Base-by-base conservation (phyloP, 345 rosid species). In the Citrus inodora region DNA sequence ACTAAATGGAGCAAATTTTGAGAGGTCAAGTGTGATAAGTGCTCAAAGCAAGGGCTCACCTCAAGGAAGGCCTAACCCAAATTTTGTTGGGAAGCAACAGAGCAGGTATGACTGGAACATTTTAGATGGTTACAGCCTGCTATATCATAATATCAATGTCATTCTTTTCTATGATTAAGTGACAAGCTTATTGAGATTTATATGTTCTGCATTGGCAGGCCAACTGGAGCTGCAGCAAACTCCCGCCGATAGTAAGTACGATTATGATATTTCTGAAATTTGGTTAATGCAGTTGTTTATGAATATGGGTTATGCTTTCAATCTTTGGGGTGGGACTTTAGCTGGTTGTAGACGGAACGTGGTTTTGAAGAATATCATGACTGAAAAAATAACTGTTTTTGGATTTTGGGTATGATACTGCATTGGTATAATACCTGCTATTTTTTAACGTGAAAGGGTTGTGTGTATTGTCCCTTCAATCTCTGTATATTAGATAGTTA, bases 31-130 rank as follows among this genome's bases (percentile, higher is more conserved):
- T 68, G 42, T 70, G 64, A 59, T 53, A 46, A 80, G 62, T 76
- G 66, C 70, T 33, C 90, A 80, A 75, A 86, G 80, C 86, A 87
- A 82, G 84, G 85, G 85, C 68, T 61, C 87, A 71, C 70, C 73
- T 78, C 84, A 87, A 35, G 89, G 86, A 77, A 87, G 81, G 81
- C 73, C 87, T 75, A 82, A 71, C 77, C 73, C 80, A 19, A 84
- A 70, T 79, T 81, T 76, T 78, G 72, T 53, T 65, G 89, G 85
- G 42, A 88, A 87, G 79, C 94, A 87, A 71, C 91, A 76, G 74
- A 81, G 91, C 86, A 91, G 93, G 97, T 90, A 82, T 40, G 60
- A 32, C 67, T 59, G 63, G n/a, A 70, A 77, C 16, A 30, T 30
- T 48, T 32, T 8, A 40, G 4, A 16, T 5, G 60, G n/a, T 9